Base-by-base conservation (phyloP, 1,284 basidiomycete genomes). In the Leccinum fuscescens region DNA sequence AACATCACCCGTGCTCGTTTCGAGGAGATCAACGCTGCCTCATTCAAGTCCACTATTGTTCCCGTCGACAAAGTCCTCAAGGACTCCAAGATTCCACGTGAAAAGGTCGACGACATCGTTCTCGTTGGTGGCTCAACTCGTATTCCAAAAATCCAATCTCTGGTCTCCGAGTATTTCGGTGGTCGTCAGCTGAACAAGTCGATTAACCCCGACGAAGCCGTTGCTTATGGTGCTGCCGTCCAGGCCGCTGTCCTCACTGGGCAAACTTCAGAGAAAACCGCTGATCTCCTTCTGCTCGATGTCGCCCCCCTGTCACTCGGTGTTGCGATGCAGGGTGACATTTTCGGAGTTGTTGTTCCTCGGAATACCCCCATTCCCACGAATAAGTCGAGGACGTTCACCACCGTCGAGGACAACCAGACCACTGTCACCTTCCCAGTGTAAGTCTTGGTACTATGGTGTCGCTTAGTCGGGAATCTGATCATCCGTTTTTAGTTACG, bases 121-220 rank as follows among this genome's bases (percentile, higher is more conserved):
- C 93, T 99, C 63, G 96, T 99, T 69, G 96, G 97, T 84, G 96
- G 97, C 69, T 99, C 97, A 60, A 99, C 97, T 69, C 96, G 97
- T 88, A 99, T 99, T 77, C 96, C 96, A 72, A 98, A 98, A 85
- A 93, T 99, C 71, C 96, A 98, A 81, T 86, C 94, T 31, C 89
- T 99, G 64, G 95, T 99, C 62, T 98, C 96, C 65, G 96, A 99
- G 77, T 94, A 89, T 87, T 99, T 99, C 78, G 92, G 91, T 78
- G 95, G 94, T 65, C 94, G 95, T 74, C 92, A 96, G 78, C 82
- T 97, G 75, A 99, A 98, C 92, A 98, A 98, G 88, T 95, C 93
- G 65, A 96, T 96, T 81, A 96, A 96, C 84, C 94, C 94, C 65
- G 94, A 96, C 73, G 93, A 96, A 80, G 94, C 93, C 70, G 94